phyloP scores from a whole-genome alignment of 2,329 filamentous ascomycete genomes.

The Moelleriella libera region DNA sequence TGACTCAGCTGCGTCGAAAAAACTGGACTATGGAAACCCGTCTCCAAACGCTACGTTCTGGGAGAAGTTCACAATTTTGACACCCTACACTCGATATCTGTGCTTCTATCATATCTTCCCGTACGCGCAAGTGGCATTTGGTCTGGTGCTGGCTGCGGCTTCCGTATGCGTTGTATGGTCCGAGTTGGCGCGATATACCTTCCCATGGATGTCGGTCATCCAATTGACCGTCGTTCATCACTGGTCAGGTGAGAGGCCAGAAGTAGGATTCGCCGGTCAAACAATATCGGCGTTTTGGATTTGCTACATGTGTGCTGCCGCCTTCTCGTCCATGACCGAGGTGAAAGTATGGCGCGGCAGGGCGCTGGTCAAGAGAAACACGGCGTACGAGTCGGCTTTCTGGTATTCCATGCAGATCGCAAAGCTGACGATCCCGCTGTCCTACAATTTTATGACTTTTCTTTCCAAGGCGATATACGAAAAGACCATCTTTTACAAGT shows the following conservation, averaged over 20 bases:
- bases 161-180: slow-evolving; percentile 86
- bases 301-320: slow-evolving; percentile 87
- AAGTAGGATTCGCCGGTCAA: slow-evolving; percentile 78
- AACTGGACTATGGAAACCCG: slow-evolving; percentile 56
- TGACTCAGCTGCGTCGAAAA: slow-evolving; percentile 68
- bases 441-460: slow-evolving; percentile 95
- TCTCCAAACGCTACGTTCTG: slow-evolving; percentile 40
- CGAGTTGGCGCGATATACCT: slow-evolving; percentile 74
- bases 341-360: slow-evolving; percentile 97
- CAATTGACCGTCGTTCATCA: slow-evolving; percentile 59
- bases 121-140: slow-evolving; percentile 46
- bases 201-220: slow-evolving; percentile 60
- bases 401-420: slow-evolving; percentile 94
- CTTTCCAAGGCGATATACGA: slow-evolving; percentile 57
- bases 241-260: slow-evolving; percentile 53
- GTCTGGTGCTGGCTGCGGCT: slow-evolving; percentile 55
- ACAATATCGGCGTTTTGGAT: slow-evolving; percentile 78
- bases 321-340: slow-evolving; percentile 75
- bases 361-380: slow-evolving; percentile 79
- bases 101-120: slow-evolving; percentile 64
- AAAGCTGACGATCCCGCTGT: slow-evolving; percentile 78
- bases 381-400: slow-evolving; percentile 82
- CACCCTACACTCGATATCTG: slow-evolving; percentile 69
- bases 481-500: slow-evolving; percentile 73
- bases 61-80: slow-evolving; percentile 48